These are phyloP conservation scores for Exophiala sideris DNA, from an alignment of 2,329 filamentous ascomycete species.

Conservation along the genomic window DNA sequence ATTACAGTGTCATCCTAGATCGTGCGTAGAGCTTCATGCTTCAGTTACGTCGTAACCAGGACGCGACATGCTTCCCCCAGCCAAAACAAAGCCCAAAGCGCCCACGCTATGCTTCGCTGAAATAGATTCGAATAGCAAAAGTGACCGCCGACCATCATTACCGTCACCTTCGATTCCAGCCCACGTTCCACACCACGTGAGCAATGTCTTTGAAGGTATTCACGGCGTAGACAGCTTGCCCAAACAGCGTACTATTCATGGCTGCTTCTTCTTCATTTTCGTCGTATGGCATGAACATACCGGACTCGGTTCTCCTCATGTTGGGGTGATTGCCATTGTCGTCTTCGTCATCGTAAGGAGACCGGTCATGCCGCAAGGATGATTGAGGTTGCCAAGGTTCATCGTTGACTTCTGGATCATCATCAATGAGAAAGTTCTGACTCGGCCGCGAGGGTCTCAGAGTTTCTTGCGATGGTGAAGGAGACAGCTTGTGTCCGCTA, in stretches of 20 bases:
- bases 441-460: conserved; percentile 67
- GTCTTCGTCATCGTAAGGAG: conserved; percentile 41
- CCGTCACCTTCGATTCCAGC: conserved; percentile 43
- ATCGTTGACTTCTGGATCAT: conserved; percentile 54
- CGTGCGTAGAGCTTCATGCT: too few species aligned
- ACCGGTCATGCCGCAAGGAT: conserved; percentile 8
- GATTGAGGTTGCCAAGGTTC: conserved; percentile 44
- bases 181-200: conserved; percentile 65
- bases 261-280: conserved; percentile 59
- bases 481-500: conserved; percentile 52
- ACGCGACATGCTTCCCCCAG: too few species aligned
- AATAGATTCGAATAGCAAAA: conserved; percentile 1
- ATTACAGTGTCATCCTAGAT: too few species aligned
- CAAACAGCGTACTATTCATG: conserved; percentile 64
- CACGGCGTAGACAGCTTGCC: conserved; percentile 74
- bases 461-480: conserved; percentile 79
- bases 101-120: conserved; percentile 17
- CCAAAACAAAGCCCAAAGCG: conserved; percentile 1
- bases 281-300: conserved; percentile 88
- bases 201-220: conserved; percentile 64
- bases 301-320: conserved; percentile 75
- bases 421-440: conserved; percentile 62
- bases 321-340: conserved; percentile 53
- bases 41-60: too few species aligned
- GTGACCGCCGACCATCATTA: conserved; percentile 9